Evolutionary conservation across 2,329 filamentous ascomycete genomes (phyloP).

Genomic region (Colletotrichum tabaci): DNA sequence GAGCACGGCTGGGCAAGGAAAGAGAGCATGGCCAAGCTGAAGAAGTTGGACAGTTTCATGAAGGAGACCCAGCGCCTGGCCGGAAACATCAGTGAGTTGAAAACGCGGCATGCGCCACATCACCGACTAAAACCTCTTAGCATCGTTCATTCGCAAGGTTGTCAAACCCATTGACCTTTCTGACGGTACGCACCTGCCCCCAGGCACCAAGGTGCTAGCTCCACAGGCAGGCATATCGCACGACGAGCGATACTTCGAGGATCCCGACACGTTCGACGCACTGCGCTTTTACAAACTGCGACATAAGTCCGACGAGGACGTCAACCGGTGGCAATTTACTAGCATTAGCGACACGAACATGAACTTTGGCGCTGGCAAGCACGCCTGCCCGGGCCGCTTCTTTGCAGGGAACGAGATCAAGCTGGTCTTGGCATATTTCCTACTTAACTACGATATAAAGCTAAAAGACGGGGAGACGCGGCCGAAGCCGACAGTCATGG

Average conservation of each 20-base stretch:
- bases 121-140: constrained; percentile 48
- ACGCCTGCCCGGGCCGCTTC: constrained; percentile 65
- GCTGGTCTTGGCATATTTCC: constrained; percentile 57
- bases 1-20: constrained; percentile 60
- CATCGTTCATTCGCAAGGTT: constrained; percentile 62
- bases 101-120: no score
- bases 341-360: constrained; percentile 59
- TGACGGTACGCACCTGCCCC: constrained; percentile 60
- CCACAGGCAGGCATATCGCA: constrained; percentile 58
- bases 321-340: constrained; percentile 60
- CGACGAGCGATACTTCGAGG: constrained; percentile 57
- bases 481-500: constrained; percentile 55
- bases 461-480: constrained; percentile 56
- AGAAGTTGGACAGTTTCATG: constrained; percentile 66
- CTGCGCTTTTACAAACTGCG: constrained; percentile 65
- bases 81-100: constrained; percentile 59
- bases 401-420: constrained; percentile 64
- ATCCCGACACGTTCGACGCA: constrained; percentile 62
- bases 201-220: constrained; percentile 59
- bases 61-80: constrained; percentile 59
- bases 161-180: constrained; percentile 61
- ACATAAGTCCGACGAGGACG: constrained; percentile 54
- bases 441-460: constrained; percentile 60
- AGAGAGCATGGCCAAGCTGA: constrained; percentile 60
- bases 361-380: constrained; percentile 64